phyloP scores from a whole-genome alignment of 2,329 filamentous ascomycete species.

The Epichloe glyceriae region DNA sequence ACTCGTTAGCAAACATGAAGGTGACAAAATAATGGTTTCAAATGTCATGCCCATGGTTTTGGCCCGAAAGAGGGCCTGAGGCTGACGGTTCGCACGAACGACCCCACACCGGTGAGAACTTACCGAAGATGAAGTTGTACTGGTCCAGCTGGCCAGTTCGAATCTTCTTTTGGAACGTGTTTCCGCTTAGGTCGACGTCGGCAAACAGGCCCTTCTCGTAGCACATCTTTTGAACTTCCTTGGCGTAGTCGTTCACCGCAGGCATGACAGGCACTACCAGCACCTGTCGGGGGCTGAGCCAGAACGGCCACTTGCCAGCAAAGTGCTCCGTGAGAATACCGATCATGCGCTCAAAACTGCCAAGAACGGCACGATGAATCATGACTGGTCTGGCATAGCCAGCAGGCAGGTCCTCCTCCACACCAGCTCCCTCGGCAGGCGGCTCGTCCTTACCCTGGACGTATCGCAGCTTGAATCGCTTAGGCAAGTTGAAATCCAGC shows the following conservation, averaged over 20 bases:
- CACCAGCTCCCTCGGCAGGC: constrained; percentile 28
- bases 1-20: background rate
- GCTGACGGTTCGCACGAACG: background rate
- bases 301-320: constrained; percentile 80
- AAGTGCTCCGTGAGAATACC: constrained; percentile 76
- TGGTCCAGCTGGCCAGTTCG: constrained; percentile 66
- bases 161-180: constrained; percentile 85
- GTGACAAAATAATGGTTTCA: background rate
- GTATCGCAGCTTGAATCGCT: constrained; percentile 28
- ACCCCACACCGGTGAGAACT: constrained; percentile 13
- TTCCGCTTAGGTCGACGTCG: constrained; percentile 45
- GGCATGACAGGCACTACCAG: constrained; percentile 50
- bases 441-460: constrained; percentile 39
- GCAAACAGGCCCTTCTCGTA: constrained; percentile 55
- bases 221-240: constrained; percentile 59
- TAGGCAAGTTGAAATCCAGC: constrained; percentile 70
- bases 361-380: constrained; percentile 72
- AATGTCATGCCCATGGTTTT: background rate
- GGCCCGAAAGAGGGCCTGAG: background rate
- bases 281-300: constrained; percentile 74
- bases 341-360: constrained; percentile 54
- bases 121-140: constrained; percentile 74
- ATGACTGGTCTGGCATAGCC: constrained; percentile 73
- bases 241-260: constrained; percentile 65
- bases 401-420: constrained; percentile 39